phyloP scores from a whole-genome alignment of 2,329 filamentous ascomycete species.

The Zymoseptoria tritici region DNA sequence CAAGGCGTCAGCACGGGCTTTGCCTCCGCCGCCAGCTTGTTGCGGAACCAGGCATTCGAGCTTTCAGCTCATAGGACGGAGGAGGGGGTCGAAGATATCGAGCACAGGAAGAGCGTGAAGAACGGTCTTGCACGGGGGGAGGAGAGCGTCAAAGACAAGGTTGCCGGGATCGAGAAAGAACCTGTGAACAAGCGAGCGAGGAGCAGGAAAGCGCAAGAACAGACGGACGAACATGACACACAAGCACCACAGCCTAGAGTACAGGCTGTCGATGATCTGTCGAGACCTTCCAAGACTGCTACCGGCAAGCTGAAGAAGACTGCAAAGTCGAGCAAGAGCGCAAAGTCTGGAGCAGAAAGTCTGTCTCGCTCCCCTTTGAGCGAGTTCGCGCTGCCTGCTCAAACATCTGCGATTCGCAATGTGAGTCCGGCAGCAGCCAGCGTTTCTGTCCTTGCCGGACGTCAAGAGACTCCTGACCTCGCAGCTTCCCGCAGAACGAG shows the following conservation, averaged over 20 bases:
- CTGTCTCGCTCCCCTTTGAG: neutral
- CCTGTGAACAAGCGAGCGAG: neutral
- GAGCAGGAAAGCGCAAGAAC: neutral
- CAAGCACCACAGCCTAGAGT: neutral
- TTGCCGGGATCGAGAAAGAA: neutral
- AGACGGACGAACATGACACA: neutral
- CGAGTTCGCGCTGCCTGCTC: neutral
- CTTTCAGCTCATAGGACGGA: neutral
- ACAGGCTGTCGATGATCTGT: neutral
- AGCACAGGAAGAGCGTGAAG: neutral
- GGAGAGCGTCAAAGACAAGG: no score
- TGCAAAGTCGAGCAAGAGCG: neutral
- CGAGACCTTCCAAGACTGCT: neutral
- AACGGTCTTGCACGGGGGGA: neutral
- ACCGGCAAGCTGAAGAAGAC: neutral
- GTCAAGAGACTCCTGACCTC: neutral
- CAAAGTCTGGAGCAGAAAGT: neutral
- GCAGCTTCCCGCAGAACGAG: neutral
- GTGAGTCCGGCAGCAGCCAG: neutral
- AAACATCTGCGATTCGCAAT: neutral
- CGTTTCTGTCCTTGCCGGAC: neutral
- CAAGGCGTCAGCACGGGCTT: slow-evolving; percentile 11
- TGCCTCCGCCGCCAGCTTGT: slow-evolving; percentile 8
- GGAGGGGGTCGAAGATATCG: neutral
- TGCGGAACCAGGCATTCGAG: neutral